A percentile compares a stretch with the other conserved stretches of the same genome.
phyloP scores from a whole-genome alignment of 2,329 filamentous ascomycete species.

The Penicillium corylophilum region DNA sequence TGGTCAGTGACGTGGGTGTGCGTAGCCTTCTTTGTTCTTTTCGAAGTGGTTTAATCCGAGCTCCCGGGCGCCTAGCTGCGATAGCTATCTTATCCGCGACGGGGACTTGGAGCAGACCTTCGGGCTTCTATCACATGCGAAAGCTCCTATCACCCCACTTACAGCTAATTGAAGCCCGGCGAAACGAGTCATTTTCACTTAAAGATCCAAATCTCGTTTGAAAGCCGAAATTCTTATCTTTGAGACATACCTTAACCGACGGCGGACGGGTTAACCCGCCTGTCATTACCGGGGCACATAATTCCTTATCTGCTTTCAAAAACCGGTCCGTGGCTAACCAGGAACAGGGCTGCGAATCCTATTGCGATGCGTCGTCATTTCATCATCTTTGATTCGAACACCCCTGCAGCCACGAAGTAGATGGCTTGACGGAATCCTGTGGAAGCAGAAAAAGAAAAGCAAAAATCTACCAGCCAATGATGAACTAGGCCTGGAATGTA shows the following conservation, averaged over 20 bases:
- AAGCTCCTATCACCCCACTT: neutral
- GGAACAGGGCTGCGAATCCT: neutral
- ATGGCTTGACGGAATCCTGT: neutral
- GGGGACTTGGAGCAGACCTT: neutral
- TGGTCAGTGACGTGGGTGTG: neutral
- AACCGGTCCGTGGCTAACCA: neutral
- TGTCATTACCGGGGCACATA: neutral
- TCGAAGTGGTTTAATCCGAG: too few species aligned
- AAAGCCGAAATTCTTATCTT: constrained; percentile 8
- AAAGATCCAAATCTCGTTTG: neutral
- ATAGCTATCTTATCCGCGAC: neutral
- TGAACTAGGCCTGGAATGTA: neutral
- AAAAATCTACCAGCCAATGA: constrained; percentile 17
- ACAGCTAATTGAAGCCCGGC: neutral
- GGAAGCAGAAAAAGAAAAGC: constrained; percentile 4
- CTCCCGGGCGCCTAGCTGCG: neutral
- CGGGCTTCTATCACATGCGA: neutral
- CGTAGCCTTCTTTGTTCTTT: neutral
- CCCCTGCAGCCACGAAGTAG: neutral
- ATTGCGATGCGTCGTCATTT: neutral
- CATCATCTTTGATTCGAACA: neutral
- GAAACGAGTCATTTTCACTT: neutral
- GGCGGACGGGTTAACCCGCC: constrained; percentile 1
- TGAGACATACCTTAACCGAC: constrained; percentile 4
- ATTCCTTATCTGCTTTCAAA: constrained; percentile 5